These are phyloP conservation scores for Arthrinium puccinioides DNA, from an alignment of 2,329 filamentous ascomycete species.

Conservation along the genomic window DNA sequence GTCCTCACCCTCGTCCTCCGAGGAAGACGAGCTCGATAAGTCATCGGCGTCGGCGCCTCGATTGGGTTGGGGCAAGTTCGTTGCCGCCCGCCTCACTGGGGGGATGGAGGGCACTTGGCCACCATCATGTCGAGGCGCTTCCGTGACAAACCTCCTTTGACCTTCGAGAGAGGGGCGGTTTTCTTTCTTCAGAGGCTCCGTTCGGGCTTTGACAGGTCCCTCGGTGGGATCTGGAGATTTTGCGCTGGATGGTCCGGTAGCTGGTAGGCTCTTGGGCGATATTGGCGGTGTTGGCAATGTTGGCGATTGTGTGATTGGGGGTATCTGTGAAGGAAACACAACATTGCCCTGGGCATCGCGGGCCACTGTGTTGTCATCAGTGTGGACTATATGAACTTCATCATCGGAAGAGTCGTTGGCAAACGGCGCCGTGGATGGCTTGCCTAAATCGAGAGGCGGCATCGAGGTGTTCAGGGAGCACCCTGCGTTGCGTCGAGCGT, in stretches of 20 bases:
- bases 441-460: slow-evolving; percentile 18
- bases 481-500: too few relatives aligned
- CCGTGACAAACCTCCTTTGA: slow-evolving; percentile 11
- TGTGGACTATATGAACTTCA: slow-evolving; percentile 7
- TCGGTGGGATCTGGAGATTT: not conserved
- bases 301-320: slow-evolving; percentile 15
- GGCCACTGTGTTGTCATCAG: slow-evolving; percentile 9
- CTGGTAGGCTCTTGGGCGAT: slow-evolving; percentile 5
- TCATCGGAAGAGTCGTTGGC: slow-evolving; percentile 8
- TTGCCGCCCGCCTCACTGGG: slow-evolving; percentile 13
- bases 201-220: slow-evolving; percentile 9
- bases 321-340: slow-evolving; percentile 15
- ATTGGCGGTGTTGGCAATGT: too few relatives aligned
- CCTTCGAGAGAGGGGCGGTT: slow-evolving; percentile 9
- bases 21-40: slow-evolving; percentile 12
- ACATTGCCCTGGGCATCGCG: slow-evolving; percentile 15
- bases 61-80: slow-evolving; percentile 13
- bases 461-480: too few relatives aligned
- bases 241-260: not conserved
- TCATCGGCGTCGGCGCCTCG: slow-evolving; percentile 9
- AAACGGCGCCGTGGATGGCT: slow-evolving; percentile 17
- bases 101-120: slow-evolving; percentile 7
- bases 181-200: slow-evolving; percentile 8
- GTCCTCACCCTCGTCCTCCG: slow-evolving; percentile 12
- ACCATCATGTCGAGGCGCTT: slow-evolving; percentile 8